A percentile compares a stretch with the other conserved stretches of the same genome.
Evolutionary conservation across 768 basidiomycete species (phyloP).

Genomic region (Boletellus ananiceps): DNA sequence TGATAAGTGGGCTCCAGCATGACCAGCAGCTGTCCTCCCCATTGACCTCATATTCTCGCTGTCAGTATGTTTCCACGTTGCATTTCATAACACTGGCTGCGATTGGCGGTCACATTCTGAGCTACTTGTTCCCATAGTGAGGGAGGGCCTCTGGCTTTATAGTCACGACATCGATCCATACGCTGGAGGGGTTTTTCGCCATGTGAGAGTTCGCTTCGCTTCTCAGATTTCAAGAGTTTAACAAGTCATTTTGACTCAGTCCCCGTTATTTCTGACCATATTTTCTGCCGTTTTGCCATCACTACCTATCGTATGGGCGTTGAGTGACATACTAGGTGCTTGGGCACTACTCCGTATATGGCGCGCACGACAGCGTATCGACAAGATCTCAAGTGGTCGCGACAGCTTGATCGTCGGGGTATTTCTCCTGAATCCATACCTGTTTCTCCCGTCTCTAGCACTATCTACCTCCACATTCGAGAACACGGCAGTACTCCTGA

Average conservation of each 20-base stretch:
- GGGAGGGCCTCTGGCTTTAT: slow-evolving; percentile 84
- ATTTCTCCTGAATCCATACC: slow-evolving; percentile 87
- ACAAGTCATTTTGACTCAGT: slow-evolving; percentile 41
- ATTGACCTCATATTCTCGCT: slow-evolving; percentile 69
- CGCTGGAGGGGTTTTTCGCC: slow-evolving; percentile 78
- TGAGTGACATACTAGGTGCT: slow-evolving; percentile 63
- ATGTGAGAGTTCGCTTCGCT: slow-evolving; percentile 49
- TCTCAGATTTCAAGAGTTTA: not conserved
- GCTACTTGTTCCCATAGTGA: slow-evolving; percentile 48
- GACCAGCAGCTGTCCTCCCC: slow-evolving; percentile 80
- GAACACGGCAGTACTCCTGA: slow-evolving; percentile 62
- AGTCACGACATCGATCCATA: slow-evolving; percentile 81
- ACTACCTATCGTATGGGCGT: slow-evolving; percentile 63
- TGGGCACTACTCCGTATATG: slow-evolving; percentile 66
- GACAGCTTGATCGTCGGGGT: slow-evolving; percentile 59
- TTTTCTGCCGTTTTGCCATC: slow-evolving; percentile 68
- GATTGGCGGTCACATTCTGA: slow-evolving; percentile 9
- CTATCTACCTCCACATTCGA: slow-evolving; percentile 81
- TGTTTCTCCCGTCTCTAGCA: slow-evolving; percentile 73
- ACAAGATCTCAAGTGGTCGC: slow-evolving; percentile 37
- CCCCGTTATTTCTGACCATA: slow-evolving; percentile 70
- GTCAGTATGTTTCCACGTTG: slow-evolving; percentile 41
- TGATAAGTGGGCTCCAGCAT: slow-evolving; percentile 43
- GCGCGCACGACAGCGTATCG: slow-evolving; percentile 53
- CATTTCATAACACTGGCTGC: not conserved